Percentiles rank a stretch among this genome's conserved stretches.
These are phyloP conservation scores for Talaromyces borbonicus DNA, from an alignment of 495 filamentous ascomycete genomes.

Conservation along the genomic window DNA sequence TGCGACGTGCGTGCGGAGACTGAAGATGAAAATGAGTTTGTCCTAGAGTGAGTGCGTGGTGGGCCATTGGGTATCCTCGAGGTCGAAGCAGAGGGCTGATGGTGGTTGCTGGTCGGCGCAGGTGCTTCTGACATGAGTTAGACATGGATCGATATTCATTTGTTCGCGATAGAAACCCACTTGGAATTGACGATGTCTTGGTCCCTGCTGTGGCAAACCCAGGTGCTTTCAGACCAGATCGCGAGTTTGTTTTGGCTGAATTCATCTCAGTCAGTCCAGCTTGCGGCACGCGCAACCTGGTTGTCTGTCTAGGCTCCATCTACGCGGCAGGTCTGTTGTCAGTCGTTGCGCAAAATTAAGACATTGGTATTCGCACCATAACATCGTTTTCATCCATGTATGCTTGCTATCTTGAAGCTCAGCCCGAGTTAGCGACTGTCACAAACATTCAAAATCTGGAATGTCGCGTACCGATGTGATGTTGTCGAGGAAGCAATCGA, in stretches of 20 bases:
- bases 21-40: conserved; percentile 34
- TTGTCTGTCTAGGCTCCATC: neutral
- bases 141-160: neutral
- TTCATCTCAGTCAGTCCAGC: conserved; percentile 45
- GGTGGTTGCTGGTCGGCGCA: conserved; percentile 25
- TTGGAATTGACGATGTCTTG: conserved; percentile 47
- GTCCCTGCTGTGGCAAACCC: conserved; percentile 23
- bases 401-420: too few relatives aligned
- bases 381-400: conserved; percentile 8
- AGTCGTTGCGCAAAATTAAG: neutral
- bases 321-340: neutral
- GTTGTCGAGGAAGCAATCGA: too few relatives aligned
- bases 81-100: conserved; percentile 26
- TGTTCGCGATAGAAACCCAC: neutral
- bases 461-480: too few relatives aligned
- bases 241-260: conserved; percentile 59
- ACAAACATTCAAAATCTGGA: too few relatives aligned
- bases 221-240: conserved; percentile 44
- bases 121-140: conserved; percentile 35
- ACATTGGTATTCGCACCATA: neutral
- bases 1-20: conserved; percentile 34
- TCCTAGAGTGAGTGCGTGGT: conserved; percentile 28
- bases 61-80: conserved; percentile 22
- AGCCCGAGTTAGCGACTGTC: too few relatives aligned
- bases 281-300: conserved; percentile 24